phyloP scores from a whole-genome alignment of 371 early-diverging fungal species.

The Neoconidiobolus thromboides region DNA sequence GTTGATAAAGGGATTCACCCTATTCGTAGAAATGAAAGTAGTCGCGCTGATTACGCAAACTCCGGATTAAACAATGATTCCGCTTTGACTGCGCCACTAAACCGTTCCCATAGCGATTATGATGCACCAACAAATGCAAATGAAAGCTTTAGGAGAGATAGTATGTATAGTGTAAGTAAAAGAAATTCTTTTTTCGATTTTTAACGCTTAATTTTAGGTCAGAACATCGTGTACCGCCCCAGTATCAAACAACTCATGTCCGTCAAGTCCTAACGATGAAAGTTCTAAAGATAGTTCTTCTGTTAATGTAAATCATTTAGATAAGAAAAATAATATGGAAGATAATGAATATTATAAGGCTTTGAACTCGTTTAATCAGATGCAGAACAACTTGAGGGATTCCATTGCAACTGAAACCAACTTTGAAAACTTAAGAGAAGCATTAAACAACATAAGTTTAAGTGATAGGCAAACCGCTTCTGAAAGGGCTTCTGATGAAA shows the following conservation, averaged over 20 bases:
- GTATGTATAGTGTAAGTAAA: slow-evolving; percentile 3
- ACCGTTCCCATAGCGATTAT: not conserved
- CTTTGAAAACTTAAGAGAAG: not conserved
- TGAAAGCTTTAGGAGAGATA: not conserved
- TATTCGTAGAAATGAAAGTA: not conserved
- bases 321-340: not conserved
- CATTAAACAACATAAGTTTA: not conserved
- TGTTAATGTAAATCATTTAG: not conserved
- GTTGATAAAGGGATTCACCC: not conserved
- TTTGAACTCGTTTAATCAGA: not conserved
- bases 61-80: no score
- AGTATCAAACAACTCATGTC: not conserved
- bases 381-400: not conserved
- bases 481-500: no score
- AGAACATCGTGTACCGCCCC: slow-evolving; percentile 1
- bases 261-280: not conserved
- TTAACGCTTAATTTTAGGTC: not conserved
- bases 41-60: no score
- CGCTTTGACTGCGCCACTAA: no score
- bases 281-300: not conserved
- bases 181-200: not conserved
- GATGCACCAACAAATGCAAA: not conserved
- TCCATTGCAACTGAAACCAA: not conserved
- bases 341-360: not conserved
- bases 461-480: not conserved